Evolutionary conservation across 768 basidiomycete genomes (phyloP), one percentile per base, ranked within the genome.

Genomic region (Serendipita indica): DNA sequence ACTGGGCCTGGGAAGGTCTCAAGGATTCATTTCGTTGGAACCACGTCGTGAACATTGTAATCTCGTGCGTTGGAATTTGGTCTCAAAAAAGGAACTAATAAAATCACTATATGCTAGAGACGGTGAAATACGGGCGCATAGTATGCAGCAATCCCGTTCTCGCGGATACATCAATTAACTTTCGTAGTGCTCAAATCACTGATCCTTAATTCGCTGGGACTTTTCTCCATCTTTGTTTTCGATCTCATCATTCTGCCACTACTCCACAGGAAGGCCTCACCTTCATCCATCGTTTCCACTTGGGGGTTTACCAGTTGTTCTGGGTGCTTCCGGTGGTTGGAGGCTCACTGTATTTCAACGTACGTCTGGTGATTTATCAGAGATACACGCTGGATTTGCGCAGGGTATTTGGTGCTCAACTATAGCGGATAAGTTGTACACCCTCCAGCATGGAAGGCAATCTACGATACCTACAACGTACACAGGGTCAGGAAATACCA

Each of bases 251-350:
- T 91, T 13, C 74, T 78, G 18, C 86, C 87, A 2, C 75, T 88
- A 20, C 77, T 84, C 14, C 77, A 74, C 18, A 75, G 77, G 30
- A 54, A 25, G 22, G 49, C 49, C 4, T 22, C 49, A 3, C 49
- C 49, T 16, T 27, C 82, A 67, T 85, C 37, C 82, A 82, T 65
- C 74, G 80, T 30, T 6, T 30, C 25, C 84, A 87, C 64, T 73
- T 89, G 81, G 83, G 80, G 79, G 79, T 86, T 63, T 88, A 86
- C 68, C 84, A 82, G 65, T 70, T 79, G 5, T 69, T 92, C 35
- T 92, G 89, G 88, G 70, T 92, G 2, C 69, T 85, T 18, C 90
- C 90, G 0, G 77, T 91, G 57, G 75, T 89, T 5, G 82, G 82
- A 1, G 69, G 72, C 25, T 88, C 89, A 10, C 77, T 90, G 59